A percentile compares a stretch with the other conserved stretches of the same genome.
These are phyloP conservation scores for Scenedesmus sp. DNA, from an alignment of 163 green algal genomes.

Conservation along the genomic window DNA sequence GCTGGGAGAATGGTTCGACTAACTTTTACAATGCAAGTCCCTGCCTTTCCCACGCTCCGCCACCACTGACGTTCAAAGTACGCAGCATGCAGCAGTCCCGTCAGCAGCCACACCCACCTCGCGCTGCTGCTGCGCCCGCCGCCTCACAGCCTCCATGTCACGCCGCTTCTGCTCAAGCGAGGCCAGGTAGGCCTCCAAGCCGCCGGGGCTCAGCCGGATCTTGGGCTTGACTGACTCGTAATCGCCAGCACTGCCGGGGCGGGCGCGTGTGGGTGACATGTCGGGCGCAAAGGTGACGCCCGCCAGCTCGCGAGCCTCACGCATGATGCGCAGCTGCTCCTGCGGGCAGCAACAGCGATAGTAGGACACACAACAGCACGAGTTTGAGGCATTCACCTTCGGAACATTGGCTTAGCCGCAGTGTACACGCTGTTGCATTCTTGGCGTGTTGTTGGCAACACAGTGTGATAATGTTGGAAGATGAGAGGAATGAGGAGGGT, in stretches of 20 bases:
- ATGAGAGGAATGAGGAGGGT: background rate
- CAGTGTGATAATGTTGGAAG: too few species aligned
- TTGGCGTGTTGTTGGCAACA: background rate
- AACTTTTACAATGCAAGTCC: background rate
- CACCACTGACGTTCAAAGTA: background rate
- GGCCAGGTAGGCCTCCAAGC: conserved; percentile 28
- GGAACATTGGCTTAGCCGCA: too few species aligned
- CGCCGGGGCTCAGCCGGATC: background rate
- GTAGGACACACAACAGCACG: background rate
- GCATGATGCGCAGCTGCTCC: conserved; percentile 38
- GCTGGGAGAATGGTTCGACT: background rate
- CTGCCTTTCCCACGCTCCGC: background rate
- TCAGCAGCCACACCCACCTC: background rate
- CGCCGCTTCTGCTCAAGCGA: conserved; percentile 20
- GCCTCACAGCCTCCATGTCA: background rate
- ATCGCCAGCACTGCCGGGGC: background rate
- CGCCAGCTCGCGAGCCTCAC: background rate
- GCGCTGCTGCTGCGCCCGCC: background rate
- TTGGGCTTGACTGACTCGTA: conserved; percentile 21
- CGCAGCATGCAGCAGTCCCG: background rate
- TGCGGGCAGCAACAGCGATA: background rate
- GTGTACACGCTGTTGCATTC: background rate
- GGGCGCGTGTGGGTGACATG: conserved; percentile 20
- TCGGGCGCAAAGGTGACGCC: conserved; percentile 39
- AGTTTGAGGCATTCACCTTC: background rate